These are phyloP conservation scores for Neocallimastix lanati DNA, from an alignment of 192 early-diverging fungal genomes.

Conservation along the genomic window DNA sequence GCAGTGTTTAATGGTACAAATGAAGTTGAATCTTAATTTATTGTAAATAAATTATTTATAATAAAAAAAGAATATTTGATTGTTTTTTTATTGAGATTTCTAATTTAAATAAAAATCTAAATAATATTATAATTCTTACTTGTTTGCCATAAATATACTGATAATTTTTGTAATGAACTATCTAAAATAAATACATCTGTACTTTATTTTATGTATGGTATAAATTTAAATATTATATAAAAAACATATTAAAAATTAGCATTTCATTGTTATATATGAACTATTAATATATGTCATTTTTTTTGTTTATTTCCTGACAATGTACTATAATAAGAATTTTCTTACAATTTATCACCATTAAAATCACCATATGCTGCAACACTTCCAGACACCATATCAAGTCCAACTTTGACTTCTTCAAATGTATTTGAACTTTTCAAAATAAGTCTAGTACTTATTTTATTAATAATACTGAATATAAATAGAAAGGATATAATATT, in stretches of 20 bases:
- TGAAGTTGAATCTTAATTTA: conserved; percentile 12
- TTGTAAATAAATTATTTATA: too few species aligned
- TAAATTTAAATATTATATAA: too few species aligned
- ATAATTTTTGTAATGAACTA: conserved; percentile 39
- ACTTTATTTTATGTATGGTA: too few species aligned
- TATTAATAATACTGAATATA: background rate
- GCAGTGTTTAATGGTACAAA: conserved; percentile 24
- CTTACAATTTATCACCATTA: conserved; percentile 57
- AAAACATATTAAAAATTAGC: too few species aligned
- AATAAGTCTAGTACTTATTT: background rate
- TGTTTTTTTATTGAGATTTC: too few species aligned
- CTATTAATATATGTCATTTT: too few species aligned
- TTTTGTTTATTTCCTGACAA: too few species aligned
- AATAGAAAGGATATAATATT: background rate
- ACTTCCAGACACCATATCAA: conserved; percentile 47
- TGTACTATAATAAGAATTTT: too few species aligned
- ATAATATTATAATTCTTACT: conserved; percentile 12
- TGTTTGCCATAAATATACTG: conserved; percentile 53
- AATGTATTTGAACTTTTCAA: background rate
- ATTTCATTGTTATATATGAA: too few species aligned
- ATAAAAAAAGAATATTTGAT: too few species aligned
- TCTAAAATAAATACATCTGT: conserved; percentile 62
- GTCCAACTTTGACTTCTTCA: conserved; percentile 17
- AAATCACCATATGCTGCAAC: conserved; percentile 76
- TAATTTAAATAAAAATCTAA: too few species aligned